Percentiles rank a stretch among this genome's conserved stretches.
phyloP scores from a whole-genome alignment of 1,139 yeast species.

The Scheffersomyces cryptocercus region DNA sequence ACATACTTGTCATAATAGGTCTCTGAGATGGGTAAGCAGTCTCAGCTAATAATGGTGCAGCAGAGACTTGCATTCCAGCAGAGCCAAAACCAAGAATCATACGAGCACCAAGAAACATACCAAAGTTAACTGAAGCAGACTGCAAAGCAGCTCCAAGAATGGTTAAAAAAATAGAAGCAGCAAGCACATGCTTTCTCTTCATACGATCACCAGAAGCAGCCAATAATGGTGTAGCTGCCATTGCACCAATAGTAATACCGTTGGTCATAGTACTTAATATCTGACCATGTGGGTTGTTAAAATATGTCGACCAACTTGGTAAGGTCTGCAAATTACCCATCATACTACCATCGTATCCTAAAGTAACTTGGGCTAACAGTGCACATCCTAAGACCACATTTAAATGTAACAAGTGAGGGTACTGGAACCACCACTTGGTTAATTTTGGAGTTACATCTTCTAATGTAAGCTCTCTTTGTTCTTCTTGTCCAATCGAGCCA shows the following conservation, averaged over 20 bases:
- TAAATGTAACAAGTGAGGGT: constrained; percentile 2
- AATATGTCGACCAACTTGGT: constrained; percentile 11
- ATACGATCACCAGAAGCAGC: neutral
- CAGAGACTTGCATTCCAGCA: constrained; percentile 23
- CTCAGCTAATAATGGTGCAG: constrained; percentile 43
- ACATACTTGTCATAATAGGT: constrained; percentile 17
- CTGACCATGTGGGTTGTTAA: constrained; percentile 14
- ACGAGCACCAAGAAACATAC: constrained; percentile 49
- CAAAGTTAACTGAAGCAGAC: constrained; percentile 33
- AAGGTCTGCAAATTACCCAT: constrained; percentile 16
- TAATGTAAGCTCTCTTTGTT: neutral
- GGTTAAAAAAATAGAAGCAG: constrained; percentile 11
- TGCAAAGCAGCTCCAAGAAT: constrained; percentile 44
- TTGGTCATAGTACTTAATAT: constrained; percentile 16
- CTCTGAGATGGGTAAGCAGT: constrained; percentile 30
- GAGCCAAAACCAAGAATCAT: constrained; percentile 47
- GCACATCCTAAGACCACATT: constrained; percentile 3
- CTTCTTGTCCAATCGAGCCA: neutral
- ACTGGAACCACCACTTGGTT: constrained; percentile 4
- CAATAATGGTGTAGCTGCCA: constrained; percentile 1
- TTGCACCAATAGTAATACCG: constrained; percentile 15
- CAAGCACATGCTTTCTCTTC: constrained; percentile 7
- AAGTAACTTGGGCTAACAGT: constrained; percentile 2
- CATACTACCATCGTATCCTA: constrained; percentile 17
- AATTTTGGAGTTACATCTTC: constrained; percentile 6